A percentile compares a stretch with the other conserved stretches of the same genome.
Evolutionary conservation across 2,329 filamentous ascomycete genomes (phyloP).

Genomic region (Trematosphaeria pertusa): DNA sequence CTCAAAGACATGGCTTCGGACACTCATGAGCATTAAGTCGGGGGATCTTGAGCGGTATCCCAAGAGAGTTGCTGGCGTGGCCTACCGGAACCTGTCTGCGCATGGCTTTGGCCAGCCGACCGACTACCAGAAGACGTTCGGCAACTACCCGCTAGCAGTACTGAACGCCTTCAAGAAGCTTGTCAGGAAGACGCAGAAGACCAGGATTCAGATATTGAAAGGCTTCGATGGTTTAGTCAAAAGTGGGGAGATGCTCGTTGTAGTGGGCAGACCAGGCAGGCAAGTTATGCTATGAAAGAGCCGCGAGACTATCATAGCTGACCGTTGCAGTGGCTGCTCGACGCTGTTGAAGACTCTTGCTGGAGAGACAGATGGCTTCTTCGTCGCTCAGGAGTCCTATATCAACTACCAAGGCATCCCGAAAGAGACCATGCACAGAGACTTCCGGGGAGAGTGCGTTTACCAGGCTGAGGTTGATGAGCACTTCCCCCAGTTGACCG

Average conservation of each 20-base stretch:
- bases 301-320: background rate
- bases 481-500: constrained; percentile 76
- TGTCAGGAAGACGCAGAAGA: constrained; percentile 58
- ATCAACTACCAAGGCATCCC: constrained; percentile 81
- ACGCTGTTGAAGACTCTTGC: constrained; percentile 84
- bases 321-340: constrained; percentile 65
- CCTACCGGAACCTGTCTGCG: constrained; percentile 69
- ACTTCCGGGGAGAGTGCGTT: constrained; percentile 81
- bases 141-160: constrained; percentile 64
- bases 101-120: constrained; percentile 70
- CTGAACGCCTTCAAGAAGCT: constrained; percentile 60
- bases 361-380: constrained; percentile 81
- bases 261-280: constrained; percentile 68
- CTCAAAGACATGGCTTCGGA: no score
- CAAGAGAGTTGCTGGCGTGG: constrained; percentile 66
- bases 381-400: constrained; percentile 71
- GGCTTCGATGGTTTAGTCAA: constrained; percentile 71
- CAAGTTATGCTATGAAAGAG: background rate
- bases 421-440: constrained; percentile 74
- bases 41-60: no score
- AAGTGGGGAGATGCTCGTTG: constrained; percentile 75
- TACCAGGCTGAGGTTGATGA: constrained; percentile 84
- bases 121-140: constrained; percentile 72
- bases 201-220: constrained; percentile 71
- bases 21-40: no score